Base-by-base conservation (phyloP, 257 asterid species). In the Plantago major region DNA sequence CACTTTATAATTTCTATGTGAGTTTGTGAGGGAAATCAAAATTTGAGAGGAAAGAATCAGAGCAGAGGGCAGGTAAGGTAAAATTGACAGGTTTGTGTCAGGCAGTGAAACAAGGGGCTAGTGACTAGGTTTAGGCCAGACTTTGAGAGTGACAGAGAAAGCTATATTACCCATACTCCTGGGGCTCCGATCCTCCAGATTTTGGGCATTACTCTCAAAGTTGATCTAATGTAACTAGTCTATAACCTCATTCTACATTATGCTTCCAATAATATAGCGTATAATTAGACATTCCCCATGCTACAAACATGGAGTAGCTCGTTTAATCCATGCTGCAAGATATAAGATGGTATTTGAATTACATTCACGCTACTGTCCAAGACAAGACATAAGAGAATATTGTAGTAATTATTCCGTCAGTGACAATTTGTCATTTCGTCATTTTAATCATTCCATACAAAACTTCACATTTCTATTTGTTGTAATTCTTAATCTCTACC, bases 141-240 rank as follows among this genome's bases (percentile, higher is more conserved):
- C 71, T 52, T 76, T 81, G 96, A 81, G 85, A 68, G 78, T 43
- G 86, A 87, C 86, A 60, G 64, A 60, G 26, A 61, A 65, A 10
- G 11, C 18, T 13, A 47, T 33, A 33, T 33, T 33, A 33, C 40
- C 40, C 40, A 33, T 3, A 4, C 8, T 4, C 8, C 40, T 33
- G 40, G 40, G 40, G 40, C 40, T 33, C 40, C 40, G 40, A 33
- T 33, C 40, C 40, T 33, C 1, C 40, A 33, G 40, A 33, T 33
- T 33, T 33, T 33, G 40, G 40, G 40, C 40, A 33, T 33, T 33
- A 2, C 40, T 33, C 40, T 33, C 40, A 33, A 33, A 5, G 40
- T 33, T 33, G 40, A 5, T 33, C 40, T 2, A 33, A 33, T 33
- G 40, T 33, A 33, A 33, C 40, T 33, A 33, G 40, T 33, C 40